Percentiles rank a stretch among this genome's conserved stretches.
Evolutionary conservation across 768 basidiomycete species (phyloP).

Genomic region (Russula brevipes): DNA sequence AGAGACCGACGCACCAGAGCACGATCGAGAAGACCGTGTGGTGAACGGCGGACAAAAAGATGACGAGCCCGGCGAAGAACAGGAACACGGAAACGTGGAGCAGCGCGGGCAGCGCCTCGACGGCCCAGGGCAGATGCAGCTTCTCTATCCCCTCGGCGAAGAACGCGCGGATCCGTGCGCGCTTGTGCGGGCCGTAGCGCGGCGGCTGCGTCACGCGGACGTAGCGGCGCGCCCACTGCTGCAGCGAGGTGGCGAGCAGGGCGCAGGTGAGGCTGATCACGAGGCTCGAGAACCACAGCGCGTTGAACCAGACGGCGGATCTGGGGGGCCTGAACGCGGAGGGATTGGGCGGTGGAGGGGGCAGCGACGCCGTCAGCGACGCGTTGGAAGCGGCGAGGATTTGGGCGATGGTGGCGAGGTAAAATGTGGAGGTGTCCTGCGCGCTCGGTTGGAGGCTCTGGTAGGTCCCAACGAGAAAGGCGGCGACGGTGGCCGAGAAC

Average conservation of each 20-base stretch:
- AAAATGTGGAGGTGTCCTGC: conserved; percentile 9
- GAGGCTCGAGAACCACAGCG: conserved; percentile 19
- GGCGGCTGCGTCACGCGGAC: conserved; percentile 17
- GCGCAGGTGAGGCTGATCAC: conserved; percentile 19
- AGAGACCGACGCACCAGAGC: conserved; percentile 13
- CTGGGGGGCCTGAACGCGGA: conserved; percentile 5
- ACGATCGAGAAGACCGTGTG: conserved; percentile 6
- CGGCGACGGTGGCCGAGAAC: conserved; percentile 20
- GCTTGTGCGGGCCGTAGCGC: conserved; percentile 15
- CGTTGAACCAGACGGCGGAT: conserved; percentile 14
- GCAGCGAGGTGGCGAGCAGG: conserved; percentile 11
- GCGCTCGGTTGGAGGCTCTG: conserved; percentile 15
- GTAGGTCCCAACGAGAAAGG: conserved; percentile 12
- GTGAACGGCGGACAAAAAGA: conserved; percentile 37
- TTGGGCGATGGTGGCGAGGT: conserved; percentile 16
- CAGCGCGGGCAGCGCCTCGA: conserved; percentile 27
- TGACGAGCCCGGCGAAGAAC: conserved; percentile 46
- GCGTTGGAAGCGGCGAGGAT: conserved; percentile 1
- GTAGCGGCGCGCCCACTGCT: conserved; percentile 21
- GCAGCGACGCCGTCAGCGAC: background rate
- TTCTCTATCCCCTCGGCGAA: conserved; percentile 18
- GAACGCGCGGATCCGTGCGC: conserved; percentile 16
- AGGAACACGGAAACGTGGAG: conserved; percentile 48
- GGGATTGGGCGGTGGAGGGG: background rate
- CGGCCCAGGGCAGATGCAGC: conserved; percentile 10